Conservation (phyloP, 306 rosid species). For the Trifolium pratense region DNA sequence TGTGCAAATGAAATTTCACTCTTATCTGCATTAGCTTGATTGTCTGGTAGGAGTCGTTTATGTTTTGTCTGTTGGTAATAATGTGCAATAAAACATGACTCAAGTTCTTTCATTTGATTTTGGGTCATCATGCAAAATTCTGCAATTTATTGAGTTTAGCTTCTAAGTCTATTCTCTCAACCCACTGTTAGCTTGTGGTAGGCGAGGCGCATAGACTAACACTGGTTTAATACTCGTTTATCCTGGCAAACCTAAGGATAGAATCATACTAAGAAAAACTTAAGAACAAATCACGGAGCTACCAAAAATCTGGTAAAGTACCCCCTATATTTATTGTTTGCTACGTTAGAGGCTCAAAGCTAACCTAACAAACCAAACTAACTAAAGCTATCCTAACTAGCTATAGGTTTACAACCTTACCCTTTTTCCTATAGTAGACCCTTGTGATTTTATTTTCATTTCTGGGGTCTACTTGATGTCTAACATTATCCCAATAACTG, state of each 20-base stretch:
- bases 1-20: slow-evolving; percentile 25
- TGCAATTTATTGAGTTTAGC: slow-evolving; percentile 7
- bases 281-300: not conserved
- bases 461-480: no score
- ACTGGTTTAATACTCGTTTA: slow-evolving; percentile 9
- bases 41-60: slow-evolving; percentile 7
- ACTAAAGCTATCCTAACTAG: no score
- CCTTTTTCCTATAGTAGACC: no score
- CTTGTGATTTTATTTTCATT: no score
- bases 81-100: not conserved
- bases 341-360: no score
- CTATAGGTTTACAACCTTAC: no score
- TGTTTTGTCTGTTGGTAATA: slow-evolving; percentile 7
- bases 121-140: slow-evolving; percentile 17
- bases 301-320: not conserved
- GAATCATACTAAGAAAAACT: not conserved
- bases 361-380: no score
- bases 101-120: slow-evolving; percentile 40
- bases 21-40: slow-evolving; percentile 24
- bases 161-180: slow-evolving; percentile 17
- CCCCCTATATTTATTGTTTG: not conserved
- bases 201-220: not conserved
- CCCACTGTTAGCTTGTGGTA: not conserved
- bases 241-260: not conserved
- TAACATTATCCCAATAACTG: not conserved